Evolutionary conservation across 2,329 filamentous ascomycete species (phyloP).

Genomic region (Pestalotiopsis fici): DNA sequence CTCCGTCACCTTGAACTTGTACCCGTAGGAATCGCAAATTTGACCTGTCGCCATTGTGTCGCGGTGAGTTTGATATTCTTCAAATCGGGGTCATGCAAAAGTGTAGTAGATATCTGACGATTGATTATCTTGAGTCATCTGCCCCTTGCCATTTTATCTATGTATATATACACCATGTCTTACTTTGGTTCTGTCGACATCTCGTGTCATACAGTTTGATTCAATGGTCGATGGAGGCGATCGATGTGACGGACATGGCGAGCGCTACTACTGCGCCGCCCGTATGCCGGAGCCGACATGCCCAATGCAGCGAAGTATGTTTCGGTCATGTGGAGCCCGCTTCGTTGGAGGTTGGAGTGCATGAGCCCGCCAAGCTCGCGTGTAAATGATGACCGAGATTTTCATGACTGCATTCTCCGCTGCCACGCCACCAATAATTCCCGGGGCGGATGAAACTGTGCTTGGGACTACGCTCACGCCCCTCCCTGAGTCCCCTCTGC

Average conservation of each 20-base stretch:
- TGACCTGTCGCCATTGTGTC: background rate
- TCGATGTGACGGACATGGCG: background rate
- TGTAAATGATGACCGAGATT: background rate
- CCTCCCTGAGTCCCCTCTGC: background rate
- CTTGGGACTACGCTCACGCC: background rate
- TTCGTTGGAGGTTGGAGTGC: background rate
- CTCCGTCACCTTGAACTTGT: background rate
- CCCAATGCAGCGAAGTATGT: background rate
- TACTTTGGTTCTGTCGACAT: background rate
- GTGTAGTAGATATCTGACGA: background rate
- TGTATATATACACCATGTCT: background rate
- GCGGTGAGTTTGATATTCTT: background rate
- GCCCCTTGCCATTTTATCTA: background rate
- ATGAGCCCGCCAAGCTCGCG: background rate
- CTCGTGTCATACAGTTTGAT: background rate
- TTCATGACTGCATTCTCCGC: background rate
- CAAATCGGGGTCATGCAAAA: background rate
- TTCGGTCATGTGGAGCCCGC: background rate
- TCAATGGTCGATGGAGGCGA: background rate
- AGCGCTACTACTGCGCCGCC: background rate
- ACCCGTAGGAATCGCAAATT: background rate
- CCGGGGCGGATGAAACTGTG: background rate
- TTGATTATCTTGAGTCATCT: background rate
- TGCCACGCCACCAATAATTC: background rate
- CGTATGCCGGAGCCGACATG: background rate